Conservation (phyloP, 2,329 filamentous ascomycete species). For the Botryosphaeria dothidea region DNA sequence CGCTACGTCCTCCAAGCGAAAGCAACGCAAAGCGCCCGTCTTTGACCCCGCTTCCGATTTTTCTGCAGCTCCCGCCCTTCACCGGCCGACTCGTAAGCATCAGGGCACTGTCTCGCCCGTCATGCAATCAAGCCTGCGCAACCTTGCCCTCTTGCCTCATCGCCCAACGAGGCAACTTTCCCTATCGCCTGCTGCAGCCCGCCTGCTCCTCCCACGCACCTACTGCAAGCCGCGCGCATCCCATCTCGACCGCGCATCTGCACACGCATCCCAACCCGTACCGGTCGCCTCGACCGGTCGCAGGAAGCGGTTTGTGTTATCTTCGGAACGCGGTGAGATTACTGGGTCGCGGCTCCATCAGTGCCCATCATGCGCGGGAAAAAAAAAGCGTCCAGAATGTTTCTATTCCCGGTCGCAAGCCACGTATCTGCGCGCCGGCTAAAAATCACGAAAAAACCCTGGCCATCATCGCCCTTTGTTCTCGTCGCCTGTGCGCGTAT, state of each 20-base stretch:
- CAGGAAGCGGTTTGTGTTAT: background rate
- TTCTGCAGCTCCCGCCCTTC: background rate
- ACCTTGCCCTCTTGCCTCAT: background rate
- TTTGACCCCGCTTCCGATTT: background rate
- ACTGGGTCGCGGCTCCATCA: background rate
- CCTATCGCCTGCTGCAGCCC: background rate
- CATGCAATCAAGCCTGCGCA: background rate
- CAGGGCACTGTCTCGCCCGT: conserved; percentile 9
- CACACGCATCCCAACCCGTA: background rate
- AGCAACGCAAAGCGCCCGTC: conserved; percentile 8
- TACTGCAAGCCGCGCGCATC: background rate
- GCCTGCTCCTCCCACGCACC: background rate
- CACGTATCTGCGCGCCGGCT: background rate
- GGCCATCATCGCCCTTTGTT: background rate
- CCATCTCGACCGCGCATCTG: background rate
- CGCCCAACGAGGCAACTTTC: background rate
- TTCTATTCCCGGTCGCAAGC: background rate
- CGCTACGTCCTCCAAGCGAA: conserved; percentile 9
- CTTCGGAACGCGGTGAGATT: background rate
- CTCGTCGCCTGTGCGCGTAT: background rate
- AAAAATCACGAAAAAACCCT: background rate
- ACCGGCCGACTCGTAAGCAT: conserved; percentile 12
- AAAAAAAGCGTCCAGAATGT: background rate
- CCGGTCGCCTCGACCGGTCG: background rate
- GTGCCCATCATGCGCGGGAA: background rate